phyloP scores from a whole-genome alignment of 2,329 filamentous ascomycete genomes.

The Sporothrix brunneoviolacea region DNA sequence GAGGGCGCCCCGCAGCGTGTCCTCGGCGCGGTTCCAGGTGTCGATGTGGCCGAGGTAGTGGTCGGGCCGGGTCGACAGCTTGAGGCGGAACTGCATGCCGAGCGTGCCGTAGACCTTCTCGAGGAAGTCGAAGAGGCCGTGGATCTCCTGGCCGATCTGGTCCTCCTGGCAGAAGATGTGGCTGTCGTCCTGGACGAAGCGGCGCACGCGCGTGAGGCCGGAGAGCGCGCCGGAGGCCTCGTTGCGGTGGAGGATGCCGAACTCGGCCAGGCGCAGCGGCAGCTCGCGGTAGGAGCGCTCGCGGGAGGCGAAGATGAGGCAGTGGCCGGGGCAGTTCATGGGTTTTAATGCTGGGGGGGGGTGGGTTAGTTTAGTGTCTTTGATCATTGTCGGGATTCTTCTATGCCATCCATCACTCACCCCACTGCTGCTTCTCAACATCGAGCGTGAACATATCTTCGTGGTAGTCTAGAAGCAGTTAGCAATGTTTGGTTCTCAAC shows the following conservation, averaged over 20 bases:
- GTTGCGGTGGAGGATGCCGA: slow-evolving; percentile 80
- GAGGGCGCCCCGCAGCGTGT: slow-evolving; percentile 69
- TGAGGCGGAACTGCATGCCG: slow-evolving; percentile 86
- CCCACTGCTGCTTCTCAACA: slow-evolving; percentile 62
- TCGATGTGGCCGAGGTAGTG: slow-evolving; percentile 81
- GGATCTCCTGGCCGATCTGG: slow-evolving; percentile 68
- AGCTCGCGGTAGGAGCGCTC: slow-evolving; percentile 71
- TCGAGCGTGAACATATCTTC: slow-evolving; percentile 82
- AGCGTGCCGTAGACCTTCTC: slow-evolving; percentile 68
- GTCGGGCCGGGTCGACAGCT: slow-evolving; percentile 84
- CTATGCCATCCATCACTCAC: slow-evolving; percentile 8
- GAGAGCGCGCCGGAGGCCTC: slow-evolving; percentile 76
- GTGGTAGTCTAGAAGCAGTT: slow-evolving; percentile 55
- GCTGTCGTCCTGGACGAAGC: slow-evolving; percentile 86
- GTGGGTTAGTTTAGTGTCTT: background rate
- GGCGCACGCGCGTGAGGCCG: slow-evolving; percentile 73
- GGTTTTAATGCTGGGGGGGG: slow-evolving; percentile 43
- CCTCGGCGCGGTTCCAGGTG: slow-evolving; percentile 86
- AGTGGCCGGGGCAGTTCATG: slow-evolving; percentile 91
- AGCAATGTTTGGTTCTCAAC: background rate
- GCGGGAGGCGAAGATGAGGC: slow-evolving; percentile 70
- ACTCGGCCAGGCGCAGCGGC: slow-evolving; percentile 79
- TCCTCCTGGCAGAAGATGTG: slow-evolving; percentile 79
- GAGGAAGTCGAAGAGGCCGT: slow-evolving; percentile 81
- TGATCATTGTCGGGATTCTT: too few relatives aligned